phyloP scores from a whole-genome alignment of 371 early-diverging fungal species.

The Mycotypha africana region DNA sequence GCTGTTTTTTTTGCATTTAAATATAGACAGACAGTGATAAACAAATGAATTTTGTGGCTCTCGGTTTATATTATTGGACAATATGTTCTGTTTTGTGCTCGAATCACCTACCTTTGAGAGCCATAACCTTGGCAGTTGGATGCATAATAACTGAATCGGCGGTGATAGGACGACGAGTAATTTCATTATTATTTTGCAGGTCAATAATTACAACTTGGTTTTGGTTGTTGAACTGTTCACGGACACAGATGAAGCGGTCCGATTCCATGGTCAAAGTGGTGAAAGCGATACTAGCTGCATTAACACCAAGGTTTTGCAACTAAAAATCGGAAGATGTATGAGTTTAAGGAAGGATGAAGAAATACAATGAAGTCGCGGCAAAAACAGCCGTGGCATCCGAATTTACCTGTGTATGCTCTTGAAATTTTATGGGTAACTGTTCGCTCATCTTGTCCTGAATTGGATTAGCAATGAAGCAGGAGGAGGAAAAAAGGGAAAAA shows the following conservation, averaged over 20 bases:
- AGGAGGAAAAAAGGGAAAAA: too few species aligned
- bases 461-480: too few species aligned
- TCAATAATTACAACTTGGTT: conserved; percentile 94
- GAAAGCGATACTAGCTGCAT: conserved; percentile 90
- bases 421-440: conserved; percentile 78
- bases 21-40: not conserved
- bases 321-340: conserved; percentile 36
- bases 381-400: too few species aligned
- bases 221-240: conserved; percentile 82
- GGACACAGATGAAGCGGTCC: conserved; percentile 95
- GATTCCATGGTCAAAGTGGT: conserved; percentile 97
- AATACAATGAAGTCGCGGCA: too few species aligned
- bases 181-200: conserved; percentile 74
- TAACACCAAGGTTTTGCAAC: conserved; percentile 90
- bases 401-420: conserved; percentile 92
- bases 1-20: conserved; percentile 62
- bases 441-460: conserved; percentile 71
- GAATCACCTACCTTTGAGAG: conserved; percentile 80
- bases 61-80: not conserved
- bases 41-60: not conserved
- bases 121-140: conserved; percentile 88
- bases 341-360: not conserved
- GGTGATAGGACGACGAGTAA: conserved; percentile 89
- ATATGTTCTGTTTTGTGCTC: too few species aligned
- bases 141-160: conserved; percentile 99